phyloP scores from a whole-genome alignment of 768 basidiomycete species.

The Lactarius deliciosus region DNA sequence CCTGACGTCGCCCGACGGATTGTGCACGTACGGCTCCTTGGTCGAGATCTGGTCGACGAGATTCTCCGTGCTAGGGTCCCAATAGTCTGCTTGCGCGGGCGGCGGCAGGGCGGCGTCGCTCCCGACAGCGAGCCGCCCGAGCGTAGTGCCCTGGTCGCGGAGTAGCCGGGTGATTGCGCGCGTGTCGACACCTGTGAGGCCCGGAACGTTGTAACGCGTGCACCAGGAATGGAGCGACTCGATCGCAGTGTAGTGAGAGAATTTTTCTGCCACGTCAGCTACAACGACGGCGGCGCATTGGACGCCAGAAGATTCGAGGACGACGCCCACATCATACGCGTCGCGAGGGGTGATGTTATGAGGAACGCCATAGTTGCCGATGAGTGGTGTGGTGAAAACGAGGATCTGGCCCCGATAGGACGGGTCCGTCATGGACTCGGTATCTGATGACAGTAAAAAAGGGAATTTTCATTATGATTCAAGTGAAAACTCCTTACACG shows the following conservation, averaged over 20 bases:
- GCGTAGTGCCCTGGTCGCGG: constrained; percentile 95
- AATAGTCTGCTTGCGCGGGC: constrained; percentile 73
- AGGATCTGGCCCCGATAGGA: constrained; percentile 98
- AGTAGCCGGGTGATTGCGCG: constrained; percentile 92
- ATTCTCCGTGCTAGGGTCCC: constrained; percentile 91
- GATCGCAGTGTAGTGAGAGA: constrained; percentile 91
- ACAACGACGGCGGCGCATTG: constrained; percentile 94
- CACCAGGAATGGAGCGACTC: constrained; percentile 96
- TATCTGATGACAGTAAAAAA: constrained; percentile 56
- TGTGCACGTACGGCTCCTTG: constrained; percentile 77
- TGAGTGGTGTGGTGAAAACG: constrained; percentile 97
- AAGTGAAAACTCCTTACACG: constrained; percentile 48
- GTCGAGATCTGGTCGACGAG: constrained; percentile 94
- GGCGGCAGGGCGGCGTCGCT: constrained; percentile 57
- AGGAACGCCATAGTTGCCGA: constrained; percentile 98
- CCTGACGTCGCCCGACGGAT: constrained; percentile 82
- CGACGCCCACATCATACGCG: constrained; percentile 75
- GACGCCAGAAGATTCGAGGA: constrained; percentile 85
- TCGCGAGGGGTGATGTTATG: constrained; percentile 70
- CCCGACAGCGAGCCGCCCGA: constrained; percentile 87
- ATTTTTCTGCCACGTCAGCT: constrained; percentile 91
- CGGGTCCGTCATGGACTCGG: constrained; percentile 99
- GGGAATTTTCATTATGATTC: constrained; percentile 4
- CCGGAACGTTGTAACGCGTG: constrained; percentile 83
- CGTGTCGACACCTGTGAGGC: constrained; percentile 95